Base-by-base conservation (phyloP, 768 basidiomycete genomes). In the Russula brevipes region DNA sequence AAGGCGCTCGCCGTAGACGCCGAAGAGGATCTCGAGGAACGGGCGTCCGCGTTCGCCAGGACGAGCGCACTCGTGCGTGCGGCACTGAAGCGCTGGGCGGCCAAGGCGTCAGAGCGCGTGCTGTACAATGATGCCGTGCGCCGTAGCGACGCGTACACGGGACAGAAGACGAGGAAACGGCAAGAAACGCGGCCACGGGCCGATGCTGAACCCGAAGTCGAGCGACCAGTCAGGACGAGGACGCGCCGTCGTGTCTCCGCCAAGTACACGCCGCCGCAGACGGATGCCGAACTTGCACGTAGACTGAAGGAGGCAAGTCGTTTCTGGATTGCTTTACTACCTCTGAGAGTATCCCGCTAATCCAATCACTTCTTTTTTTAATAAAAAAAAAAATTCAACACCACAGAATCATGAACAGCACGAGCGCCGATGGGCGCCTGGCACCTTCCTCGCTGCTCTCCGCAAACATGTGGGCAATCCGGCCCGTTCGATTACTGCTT, bases 391-490 rank as follows among this genome's bases (percentile, higher is more conserved):
- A 24, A 24, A 24, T 24, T 24, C 24, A 24, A 24, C 24, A 24
- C 24, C 24, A 24, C 71, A 91, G 89, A 91, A 89, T 67, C 82
- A 86, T 61, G 81, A 82, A 73, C 85, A 87, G 63, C 84, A 89
- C 62, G 81, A 84, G 66, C 80, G 79, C 12, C 83, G 89, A 44
- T 93, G 91, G 91, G 83, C 86, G 0, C 79, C 78, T 53, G 86
- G 87, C 14, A 85, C 90, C 0, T 91, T 91, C 75, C 77, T 89
- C 7, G 71, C 78, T 54, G 72, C 74, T 63, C 73, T 83, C 54
- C 76, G 76, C 56, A 71, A 70, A 47, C 77, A 75, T 50, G 69
- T 84, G 24, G 71, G 72, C n/a, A 70, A 67, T 33, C 60, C 64
- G 3, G 65, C 76, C 72, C 70, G 4, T 72, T 76, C 60, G 74